Conservation (phyloP, 2,329 filamentous ascomycete species). For the Penicillium frequentans region DNA sequence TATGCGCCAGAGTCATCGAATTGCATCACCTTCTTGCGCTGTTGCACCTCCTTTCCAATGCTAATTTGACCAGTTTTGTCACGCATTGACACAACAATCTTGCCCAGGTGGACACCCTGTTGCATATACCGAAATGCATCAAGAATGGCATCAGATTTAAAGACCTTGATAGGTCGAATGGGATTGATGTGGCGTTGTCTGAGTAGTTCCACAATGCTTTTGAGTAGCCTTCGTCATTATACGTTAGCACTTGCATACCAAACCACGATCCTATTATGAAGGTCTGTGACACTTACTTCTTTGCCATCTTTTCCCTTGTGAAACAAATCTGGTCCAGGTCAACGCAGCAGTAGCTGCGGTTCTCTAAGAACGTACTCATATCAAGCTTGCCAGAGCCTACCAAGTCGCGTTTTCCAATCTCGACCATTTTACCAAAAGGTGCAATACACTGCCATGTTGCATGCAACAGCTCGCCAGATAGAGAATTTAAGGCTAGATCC, state of each 20-base stretch:
- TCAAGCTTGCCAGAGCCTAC: constrained; percentile 19
- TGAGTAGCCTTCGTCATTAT: neutral
- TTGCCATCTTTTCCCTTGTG: constrained; percentile 1
- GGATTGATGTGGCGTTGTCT: constrained; percentile 1
- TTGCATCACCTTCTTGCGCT: neutral
- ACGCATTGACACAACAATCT: constrained; percentile 34
- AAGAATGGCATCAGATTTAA: constrained; percentile 26
- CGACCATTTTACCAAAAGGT: constrained; percentile 28
- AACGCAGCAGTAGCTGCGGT: constrained; percentile 24
- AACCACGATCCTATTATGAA: no score
- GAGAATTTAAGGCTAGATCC: constrained; percentile 28
- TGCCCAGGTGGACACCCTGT: constrained; percentile 44
- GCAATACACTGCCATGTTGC: constrained; percentile 34
- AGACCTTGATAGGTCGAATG: constrained; percentile 9
- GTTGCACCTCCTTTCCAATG: neutral
- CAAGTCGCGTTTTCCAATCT: constrained; percentile 30
- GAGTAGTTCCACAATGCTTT: constrained; percentile 4
- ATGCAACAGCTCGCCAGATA: constrained; percentile 27
- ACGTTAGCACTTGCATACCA: neutral
- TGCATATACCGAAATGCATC: constrained; percentile 45
- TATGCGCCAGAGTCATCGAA: constrained; percentile 22
- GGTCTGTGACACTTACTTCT: neutral
- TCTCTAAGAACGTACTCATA: constrained; percentile 22
- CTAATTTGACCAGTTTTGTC: neutral
- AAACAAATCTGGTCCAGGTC: constrained; percentile 20